A percentile compares a stretch with the other conserved stretches of the same genome.
phyloP scores from a whole-genome alignment of 2,329 filamentous ascomycete genomes.

The Gaeumannomyces tritici region DNA sequence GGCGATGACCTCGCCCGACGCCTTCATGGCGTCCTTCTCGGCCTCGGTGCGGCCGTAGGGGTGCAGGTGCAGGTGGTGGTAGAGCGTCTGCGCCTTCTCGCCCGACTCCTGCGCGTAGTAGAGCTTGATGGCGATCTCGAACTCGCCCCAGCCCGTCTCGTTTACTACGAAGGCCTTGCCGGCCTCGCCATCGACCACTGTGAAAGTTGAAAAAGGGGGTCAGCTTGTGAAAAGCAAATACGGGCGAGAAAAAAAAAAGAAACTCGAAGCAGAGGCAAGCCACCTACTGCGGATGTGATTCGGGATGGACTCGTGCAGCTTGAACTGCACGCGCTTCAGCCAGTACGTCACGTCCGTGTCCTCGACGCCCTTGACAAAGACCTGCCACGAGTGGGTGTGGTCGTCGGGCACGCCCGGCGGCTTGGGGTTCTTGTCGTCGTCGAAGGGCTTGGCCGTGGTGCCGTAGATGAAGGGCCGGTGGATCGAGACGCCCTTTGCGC shows the following conservation, averaged over 20 bases:
- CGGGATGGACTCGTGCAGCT: slow-evolving; percentile 92
- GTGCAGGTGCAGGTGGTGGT: slow-evolving; percentile 85
- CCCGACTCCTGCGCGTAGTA: slow-evolving; percentile 82
- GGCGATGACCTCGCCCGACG: slow-evolving; percentile 55
- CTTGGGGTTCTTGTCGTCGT: slow-evolving; percentile 67
- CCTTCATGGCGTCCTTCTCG: slow-evolving; percentile 51
- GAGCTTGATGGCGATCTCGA: slow-evolving; percentile 90
- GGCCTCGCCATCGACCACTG: slow-evolving; percentile 61
- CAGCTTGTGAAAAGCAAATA: too few relatives aligned
- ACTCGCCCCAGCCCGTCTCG: slow-evolving; percentile 97
- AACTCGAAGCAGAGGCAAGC: too few relatives aligned
- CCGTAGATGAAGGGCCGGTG: slow-evolving; percentile 63
- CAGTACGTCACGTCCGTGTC: slow-evolving; percentile 89
- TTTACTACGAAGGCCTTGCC: slow-evolving; percentile 69
- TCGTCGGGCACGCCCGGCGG: slow-evolving; percentile 70
- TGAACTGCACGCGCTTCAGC: slow-evolving; percentile 95
- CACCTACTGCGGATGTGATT: slow-evolving; percentile 70
- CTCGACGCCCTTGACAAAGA: slow-evolving; percentile 85
- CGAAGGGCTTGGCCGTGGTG: slow-evolving; percentile 70
- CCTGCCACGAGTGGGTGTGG: slow-evolving; percentile 94
- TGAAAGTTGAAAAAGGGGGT: not conserved
- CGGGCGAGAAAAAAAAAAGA: too few relatives aligned
- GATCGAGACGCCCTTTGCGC: slow-evolving; percentile 56
- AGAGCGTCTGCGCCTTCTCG: slow-evolving; percentile 93
- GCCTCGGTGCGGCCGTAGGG: slow-evolving; percentile 79